Conservation (phyloP, 225 moss, liverwort and hornwort genomes). For the Sphagnum contortum region DNA sequence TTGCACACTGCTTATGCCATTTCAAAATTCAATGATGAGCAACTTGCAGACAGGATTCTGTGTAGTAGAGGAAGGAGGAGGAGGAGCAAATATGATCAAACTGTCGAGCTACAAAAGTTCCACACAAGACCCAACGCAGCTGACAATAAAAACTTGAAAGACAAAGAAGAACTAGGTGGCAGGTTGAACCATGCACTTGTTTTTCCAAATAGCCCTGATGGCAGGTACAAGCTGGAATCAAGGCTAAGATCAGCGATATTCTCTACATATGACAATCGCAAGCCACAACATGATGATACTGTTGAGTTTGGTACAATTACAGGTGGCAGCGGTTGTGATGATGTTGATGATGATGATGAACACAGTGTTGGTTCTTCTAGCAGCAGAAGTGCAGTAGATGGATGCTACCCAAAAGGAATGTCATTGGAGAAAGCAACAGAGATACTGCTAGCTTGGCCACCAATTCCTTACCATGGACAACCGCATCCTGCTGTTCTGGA, state of each 20-base stretch:
- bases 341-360: background rate
- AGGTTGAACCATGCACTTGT: constrained; percentile 14
- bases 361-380: background rate
- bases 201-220: constrained; percentile 32
- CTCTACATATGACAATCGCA: background rate
- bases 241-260: constrained; percentile 26
- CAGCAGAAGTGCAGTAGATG: background rate
- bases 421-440: constrained; percentile 53
- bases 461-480: constrained; percentile 39
- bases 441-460: constrained; percentile 72
- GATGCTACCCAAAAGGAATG: constrained; percentile 9
- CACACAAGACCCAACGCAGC: background rate
- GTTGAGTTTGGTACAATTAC: background rate
- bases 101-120: background rate
- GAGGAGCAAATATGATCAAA: background rate
- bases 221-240: constrained; percentile 32
- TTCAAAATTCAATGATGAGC: constrained; percentile 20
- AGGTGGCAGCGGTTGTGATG: constrained; percentile 3
- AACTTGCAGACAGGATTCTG: background rate
- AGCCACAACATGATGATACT: background rate
- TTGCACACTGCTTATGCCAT: constrained; percentile 57
- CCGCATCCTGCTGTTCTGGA: constrained; percentile 79
- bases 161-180: constrained; percentile 11
- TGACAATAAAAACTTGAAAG: background rate
- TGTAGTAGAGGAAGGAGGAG: background rate